These are phyloP conservation scores for Aplosporella prunicola DNA, from an alignment of 2,329 filamentous ascomycete species.

Conservation along the genomic window DNA sequence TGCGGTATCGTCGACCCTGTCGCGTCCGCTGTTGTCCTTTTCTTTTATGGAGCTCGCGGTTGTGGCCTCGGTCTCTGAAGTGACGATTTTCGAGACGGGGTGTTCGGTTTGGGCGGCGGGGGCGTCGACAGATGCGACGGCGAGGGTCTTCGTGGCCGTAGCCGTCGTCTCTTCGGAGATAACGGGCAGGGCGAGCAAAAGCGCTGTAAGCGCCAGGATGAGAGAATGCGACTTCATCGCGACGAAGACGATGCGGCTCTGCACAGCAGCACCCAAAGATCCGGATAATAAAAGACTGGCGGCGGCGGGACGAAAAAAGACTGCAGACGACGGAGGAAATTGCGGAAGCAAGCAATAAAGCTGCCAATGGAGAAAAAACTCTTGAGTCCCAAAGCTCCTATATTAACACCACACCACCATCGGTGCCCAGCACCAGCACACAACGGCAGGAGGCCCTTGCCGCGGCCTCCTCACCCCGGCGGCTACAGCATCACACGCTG, in stretches of 20 bases:
- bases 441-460: neutral
- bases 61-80: neutral
- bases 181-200: neutral
- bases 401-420: neutral
- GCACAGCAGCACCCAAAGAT: neutral
- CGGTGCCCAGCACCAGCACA: neutral
- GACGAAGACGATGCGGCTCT: neutral
- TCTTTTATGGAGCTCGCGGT: neutral
- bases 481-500: conserved; percentile 3
- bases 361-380: neutral
- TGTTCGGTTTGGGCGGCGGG: no score
- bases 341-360: neutral
- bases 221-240: neutral
- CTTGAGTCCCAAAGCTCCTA: neutral
- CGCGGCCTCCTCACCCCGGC: neutral
- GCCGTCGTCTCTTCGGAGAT: neutral
- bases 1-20: conserved; percentile 24
- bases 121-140: neutral
- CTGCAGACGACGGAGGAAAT: neutral
- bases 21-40: neutral
- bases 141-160: neutral
- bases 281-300: neutral
- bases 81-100: no score
- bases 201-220: conserved; percentile 2
- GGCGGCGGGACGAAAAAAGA: neutral